Percentiles rank a stretch among this genome's conserved stretches.
Evolutionary conservation across 257 asterid species (phyloP).

Genomic region (Ligustrum vulgare): DNA sequence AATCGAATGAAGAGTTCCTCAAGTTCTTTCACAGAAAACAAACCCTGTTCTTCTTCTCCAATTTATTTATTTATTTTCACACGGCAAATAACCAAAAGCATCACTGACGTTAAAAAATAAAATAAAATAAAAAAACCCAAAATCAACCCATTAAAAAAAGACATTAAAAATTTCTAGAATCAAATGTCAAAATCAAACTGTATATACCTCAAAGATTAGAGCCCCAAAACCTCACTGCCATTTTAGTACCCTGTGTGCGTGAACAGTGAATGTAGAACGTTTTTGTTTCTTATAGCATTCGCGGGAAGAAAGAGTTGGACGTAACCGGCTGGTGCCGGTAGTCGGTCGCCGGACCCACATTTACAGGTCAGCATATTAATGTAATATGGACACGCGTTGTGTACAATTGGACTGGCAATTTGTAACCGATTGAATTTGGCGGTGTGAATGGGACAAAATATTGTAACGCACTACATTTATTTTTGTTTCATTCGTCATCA

Average conservation of each 20-base stretch:
- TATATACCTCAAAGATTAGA: conserved; percentile 23
- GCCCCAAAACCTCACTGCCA: conserved; percentile 6
- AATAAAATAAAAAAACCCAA: not conserved
- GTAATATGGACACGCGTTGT: conserved; percentile 31
- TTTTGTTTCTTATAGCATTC: conserved; percentile 26
- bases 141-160: not conserved
- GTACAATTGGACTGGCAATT: conserved; percentile 19
- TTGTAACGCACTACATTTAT: conserved; percentile 17
- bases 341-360: conserved; percentile 22
- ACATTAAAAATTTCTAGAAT: too few species aligned
- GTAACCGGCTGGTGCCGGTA: conserved; percentile 45
- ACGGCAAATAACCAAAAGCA: conserved; percentile 11
- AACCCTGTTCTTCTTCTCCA: conserved; percentile 2
- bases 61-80: not conserved
- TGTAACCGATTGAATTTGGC: conserved; percentile 19
- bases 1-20: not conserved
- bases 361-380: conserved; percentile 20
- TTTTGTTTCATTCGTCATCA: not conserved
- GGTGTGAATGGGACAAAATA: conserved; percentile 26
- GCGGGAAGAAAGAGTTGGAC: conserved; percentile 39
- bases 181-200: not conserved
- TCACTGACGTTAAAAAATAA: not conserved
- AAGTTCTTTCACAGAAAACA: not conserved
- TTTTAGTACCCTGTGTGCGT: not conserved
- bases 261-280: conserved; percentile 17